Conservation (phyloP, 805 yeast species). For the Vanderwaltozyma verrucispora region DNA sequence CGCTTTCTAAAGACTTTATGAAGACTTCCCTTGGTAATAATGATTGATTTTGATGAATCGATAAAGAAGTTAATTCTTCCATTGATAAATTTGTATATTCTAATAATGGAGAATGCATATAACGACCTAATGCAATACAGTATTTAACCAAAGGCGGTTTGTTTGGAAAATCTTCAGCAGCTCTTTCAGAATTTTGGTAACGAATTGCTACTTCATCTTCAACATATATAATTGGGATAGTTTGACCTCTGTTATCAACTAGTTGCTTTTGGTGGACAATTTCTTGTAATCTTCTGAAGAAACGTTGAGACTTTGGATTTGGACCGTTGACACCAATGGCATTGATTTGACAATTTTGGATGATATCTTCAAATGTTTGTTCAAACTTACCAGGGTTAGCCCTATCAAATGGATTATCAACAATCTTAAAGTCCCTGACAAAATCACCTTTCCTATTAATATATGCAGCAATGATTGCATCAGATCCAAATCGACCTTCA, state of each 20-base stretch:
- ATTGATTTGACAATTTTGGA: conserved; percentile 67
- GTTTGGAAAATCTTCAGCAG: conserved; percentile 71
- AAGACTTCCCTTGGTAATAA: conserved; percentile 56
- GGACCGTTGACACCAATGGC: conserved; percentile 86
- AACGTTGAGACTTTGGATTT: conserved; percentile 57
- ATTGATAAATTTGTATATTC: conserved; percentile 72
- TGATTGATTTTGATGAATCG: conserved; percentile 64
- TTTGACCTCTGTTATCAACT: conserved; percentile 45
- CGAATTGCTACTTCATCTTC: conserved; percentile 90
- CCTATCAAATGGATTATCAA: conserved; percentile 47
- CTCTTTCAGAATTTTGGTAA: conserved; percentile 70
- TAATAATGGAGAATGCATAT: conserved; percentile 82
- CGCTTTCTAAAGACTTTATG: conserved; percentile 58
- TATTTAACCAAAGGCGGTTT: conserved; percentile 72
- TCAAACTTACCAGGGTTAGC: conserved; percentile 52
- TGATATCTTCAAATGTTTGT: conserved; percentile 47
- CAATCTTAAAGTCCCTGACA: conserved; percentile 67
- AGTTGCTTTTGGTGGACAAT: conserved; percentile 49
- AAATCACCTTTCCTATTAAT: conserved; percentile 75
- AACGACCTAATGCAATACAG: conserved; percentile 83
- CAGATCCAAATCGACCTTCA: conserved; percentile 66
- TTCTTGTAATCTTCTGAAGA: conserved; percentile 45
- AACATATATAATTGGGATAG: conserved; percentile 65
- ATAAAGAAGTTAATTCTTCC: conserved; percentile 58
- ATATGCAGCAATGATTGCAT: conserved; percentile 77